Base-by-base conservation (phyloP, 1,139 yeast genomes). In the Oligophagozyma castellii region DNA sequence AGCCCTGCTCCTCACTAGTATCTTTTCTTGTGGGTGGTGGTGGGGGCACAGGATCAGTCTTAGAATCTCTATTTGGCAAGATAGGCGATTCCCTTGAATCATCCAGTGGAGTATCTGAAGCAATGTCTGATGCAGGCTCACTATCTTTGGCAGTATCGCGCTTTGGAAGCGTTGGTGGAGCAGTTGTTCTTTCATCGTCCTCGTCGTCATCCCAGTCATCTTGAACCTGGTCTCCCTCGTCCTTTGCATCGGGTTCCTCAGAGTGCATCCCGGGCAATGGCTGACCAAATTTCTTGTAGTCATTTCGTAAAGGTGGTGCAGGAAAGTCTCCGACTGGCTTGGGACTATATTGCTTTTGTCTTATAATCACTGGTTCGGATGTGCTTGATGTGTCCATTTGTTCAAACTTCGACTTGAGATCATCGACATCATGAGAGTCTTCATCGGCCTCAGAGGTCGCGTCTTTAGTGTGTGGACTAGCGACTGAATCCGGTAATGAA, bases 371-470 rank as follows among this genome's bases (percentile, higher is more conserved):
- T 6, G 42, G 40, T 18, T 36, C 40, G 6, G 22, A 11, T n/a
- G n/a, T n/a, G 18, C 23, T 6, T 18, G 22, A 11, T 14, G 27
- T 26, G 32, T 53, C 48, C 23, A 55, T 23, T 15, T 48, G 40
- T 30, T 56, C 57, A 26, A 56, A 56, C 34, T 42, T 55, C 13
- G 50, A 48, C 37, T 48, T 55, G 36, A 56, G 38, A 23, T 55
- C 53, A 12, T 48, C 34, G 24, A 56, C 56, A 28, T 47, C 44
- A 8, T 37, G 40, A 31, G 47, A 51, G 11, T 34, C 41, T n/a
- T 37, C 34, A 10, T 43, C 36, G 6, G 32, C 36, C 5, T 30
- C 33, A 2, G 25, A 37, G 14, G 38, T 38, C 7, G 30, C 34
- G 19, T 34, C 36, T 20, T 39, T 47, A 7, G 46, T 48, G 13